Evolutionary conservation across 352 stramenopile species (phyloP).

Genomic region (Globisporangium cylindrosporum): DNA sequence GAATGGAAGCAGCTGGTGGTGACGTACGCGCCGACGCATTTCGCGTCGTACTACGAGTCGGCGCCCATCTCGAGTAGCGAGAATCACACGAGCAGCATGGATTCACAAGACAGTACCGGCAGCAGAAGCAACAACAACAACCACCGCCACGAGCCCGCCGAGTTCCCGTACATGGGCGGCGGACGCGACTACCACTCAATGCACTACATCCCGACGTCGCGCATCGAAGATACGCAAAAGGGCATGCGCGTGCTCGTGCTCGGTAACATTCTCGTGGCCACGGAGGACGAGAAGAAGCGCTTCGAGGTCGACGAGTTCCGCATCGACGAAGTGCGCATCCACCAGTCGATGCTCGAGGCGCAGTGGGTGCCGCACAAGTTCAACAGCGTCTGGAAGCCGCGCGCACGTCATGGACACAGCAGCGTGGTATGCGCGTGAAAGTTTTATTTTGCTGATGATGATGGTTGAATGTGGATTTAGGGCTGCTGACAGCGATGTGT

Average conservation of each 20-base stretch:
- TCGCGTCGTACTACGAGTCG: slow-evolving; percentile 11
- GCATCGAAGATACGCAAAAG: slow-evolving; percentile 27
- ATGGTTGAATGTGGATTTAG: not conserved
- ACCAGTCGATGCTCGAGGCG: slow-evolving; percentile 42
- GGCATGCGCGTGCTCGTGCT: slow-evolving; percentile 63
- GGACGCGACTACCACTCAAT: slow-evolving; percentile 66
- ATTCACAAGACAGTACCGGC: slow-evolving; percentile 12
- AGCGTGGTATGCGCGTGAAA: slow-evolving; percentile 41
- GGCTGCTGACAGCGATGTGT: not conserved
- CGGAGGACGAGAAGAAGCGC: slow-evolving; percentile 13
- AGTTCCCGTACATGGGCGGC: slow-evolving; percentile 17
- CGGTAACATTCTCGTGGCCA: slow-evolving; percentile 53
- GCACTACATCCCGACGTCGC: slow-evolving; percentile 55
- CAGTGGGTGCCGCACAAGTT: slow-evolving; percentile 45
- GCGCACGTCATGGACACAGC: slow-evolving; percentile 53
- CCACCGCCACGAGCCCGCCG: not conserved
- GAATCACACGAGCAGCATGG: slow-evolving; percentile 18
- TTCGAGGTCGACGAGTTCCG: slow-evolving; percentile 57
- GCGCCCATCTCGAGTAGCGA: slow-evolving; percentile 12
- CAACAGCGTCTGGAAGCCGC: slow-evolving; percentile 60
- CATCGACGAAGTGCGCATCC: slow-evolving; percentile 59
- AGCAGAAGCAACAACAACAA: not conserved
- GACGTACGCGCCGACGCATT: slow-evolving; percentile 23
- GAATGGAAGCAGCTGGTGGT: slow-evolving; percentile 59
- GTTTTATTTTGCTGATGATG: not conserved